Evolutionary conservation across 2,329 filamentous ascomycete species (phyloP).

Genomic region (Penicillium italicum): DNA sequence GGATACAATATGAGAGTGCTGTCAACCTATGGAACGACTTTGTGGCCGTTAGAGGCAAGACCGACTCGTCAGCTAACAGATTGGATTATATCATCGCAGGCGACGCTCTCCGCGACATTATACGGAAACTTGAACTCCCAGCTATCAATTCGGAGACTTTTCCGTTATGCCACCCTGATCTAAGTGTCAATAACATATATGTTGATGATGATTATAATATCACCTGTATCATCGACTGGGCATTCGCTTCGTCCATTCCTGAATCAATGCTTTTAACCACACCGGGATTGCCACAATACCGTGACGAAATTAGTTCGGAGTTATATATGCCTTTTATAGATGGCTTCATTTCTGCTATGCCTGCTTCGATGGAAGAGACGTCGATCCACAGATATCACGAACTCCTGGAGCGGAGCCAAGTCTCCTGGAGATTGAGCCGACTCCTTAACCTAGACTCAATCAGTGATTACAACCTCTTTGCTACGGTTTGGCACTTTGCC

Average conservation of each 20-base stretch:
- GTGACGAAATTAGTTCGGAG: neutral
- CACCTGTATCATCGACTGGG: neutral
- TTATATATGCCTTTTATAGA: neutral
- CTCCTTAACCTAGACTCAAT: neutral
- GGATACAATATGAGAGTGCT: constrained; percentile 14
- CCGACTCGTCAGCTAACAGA: constrained; percentile 21
- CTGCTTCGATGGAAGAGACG: neutral
- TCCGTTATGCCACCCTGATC: neutral
- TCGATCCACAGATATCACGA: neutral
- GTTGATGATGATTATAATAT: neutral
- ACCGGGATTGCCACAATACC: neutral
- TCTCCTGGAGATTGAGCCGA: neutral
- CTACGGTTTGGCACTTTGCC: neutral
- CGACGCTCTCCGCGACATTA: constrained; percentile 19
- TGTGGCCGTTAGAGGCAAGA: constrained; percentile 22
- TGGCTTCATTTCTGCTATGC: neutral
- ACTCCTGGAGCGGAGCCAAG: neutral
- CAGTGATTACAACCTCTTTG: neutral
- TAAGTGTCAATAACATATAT: neutral
- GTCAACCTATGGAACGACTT: constrained; percentile 25
- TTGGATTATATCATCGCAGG: constrained; percentile 25
- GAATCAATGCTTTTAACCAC: neutral
- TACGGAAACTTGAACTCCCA: neutral
- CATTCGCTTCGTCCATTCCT: neutral
- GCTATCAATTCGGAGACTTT: neutral